Conservation (phyloP, 139 green algal genomes). For the Chlorella sp. region DNA sequence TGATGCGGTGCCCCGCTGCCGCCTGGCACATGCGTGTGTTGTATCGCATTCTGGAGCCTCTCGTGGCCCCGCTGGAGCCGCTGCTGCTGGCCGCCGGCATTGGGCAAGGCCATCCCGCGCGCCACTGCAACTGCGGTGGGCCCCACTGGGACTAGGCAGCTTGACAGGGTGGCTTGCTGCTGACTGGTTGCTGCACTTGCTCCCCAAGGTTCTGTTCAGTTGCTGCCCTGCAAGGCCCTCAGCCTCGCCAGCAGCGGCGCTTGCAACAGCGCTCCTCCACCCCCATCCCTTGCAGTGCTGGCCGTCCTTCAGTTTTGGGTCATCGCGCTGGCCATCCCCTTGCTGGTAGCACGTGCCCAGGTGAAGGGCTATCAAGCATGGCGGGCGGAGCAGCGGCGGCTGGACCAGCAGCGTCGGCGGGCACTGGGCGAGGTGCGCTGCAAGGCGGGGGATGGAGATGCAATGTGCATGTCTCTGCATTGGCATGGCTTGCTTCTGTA, state of each 20-base stretch:
- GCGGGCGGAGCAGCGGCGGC: background rate
- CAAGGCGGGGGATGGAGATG: too few species aligned
- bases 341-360: background rate
- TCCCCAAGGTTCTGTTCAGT: too few species aligned
- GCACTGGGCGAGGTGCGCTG: background rate
- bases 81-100: constrained; percentile 6
- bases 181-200: background rate
- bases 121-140: background rate
- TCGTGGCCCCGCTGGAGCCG: background rate
- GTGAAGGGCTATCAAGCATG: background rate
- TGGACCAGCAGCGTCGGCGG: background rate
- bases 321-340: background rate
- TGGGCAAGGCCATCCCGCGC: background rate
- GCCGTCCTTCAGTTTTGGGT: background rate
- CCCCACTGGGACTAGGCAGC: too few species aligned
- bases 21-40: background rate
- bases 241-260: background rate
- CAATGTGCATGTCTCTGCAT: too few species aligned
- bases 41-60: background rate
- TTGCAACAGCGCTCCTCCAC: background rate
- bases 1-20: background rate
- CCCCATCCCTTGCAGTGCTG: background rate
- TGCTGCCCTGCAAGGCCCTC: background rate
- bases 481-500: background rate
- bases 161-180: too few species aligned